Conservation (phyloP, 2,329 filamentous ascomycete species). For the Ophiostoma sp. region DNA sequence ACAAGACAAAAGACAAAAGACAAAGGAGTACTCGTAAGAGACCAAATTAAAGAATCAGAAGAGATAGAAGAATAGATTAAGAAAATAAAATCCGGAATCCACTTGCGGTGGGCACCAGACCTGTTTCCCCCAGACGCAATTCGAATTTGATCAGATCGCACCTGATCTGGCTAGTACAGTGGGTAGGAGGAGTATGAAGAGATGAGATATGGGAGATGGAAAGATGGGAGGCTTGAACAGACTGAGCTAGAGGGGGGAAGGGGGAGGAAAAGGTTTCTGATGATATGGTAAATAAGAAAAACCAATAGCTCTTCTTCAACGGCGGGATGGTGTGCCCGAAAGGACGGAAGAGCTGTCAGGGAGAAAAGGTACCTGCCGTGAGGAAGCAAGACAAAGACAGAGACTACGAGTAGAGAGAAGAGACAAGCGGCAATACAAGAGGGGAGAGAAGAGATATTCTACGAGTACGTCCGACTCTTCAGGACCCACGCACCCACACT, state of each 20-base stretch:
- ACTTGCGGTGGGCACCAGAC: not conserved
- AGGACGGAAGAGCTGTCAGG: not conserved
- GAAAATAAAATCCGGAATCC: slow-evolving; percentile 4
- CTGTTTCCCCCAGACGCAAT: slow-evolving; percentile 12
- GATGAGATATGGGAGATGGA: not conserved
- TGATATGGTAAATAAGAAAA: not conserved
- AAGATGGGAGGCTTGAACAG: too few species aligned
- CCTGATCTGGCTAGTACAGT: not conserved
- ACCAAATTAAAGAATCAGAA: not conserved
- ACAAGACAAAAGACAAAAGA: not conserved
- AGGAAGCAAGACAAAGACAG: too few species aligned
- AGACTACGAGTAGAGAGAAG: not conserved
- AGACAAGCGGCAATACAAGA: not conserved
- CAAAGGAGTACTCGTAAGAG: not conserved
- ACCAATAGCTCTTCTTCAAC: not conserved
- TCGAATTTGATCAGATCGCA: slow-evolving; percentile 14
- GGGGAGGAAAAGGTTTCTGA: not conserved
- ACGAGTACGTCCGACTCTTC: slow-evolving; percentile 10
- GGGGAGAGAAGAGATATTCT: slow-evolving; percentile 1
- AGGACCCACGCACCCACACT: slow-evolving; percentile 11
- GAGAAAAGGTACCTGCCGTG: not conserved
- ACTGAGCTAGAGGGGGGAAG: not conserved
- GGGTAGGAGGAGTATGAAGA: not conserved
- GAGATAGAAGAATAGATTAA: not conserved
- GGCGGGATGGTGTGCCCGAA: not conserved